phyloP scores from a whole-genome alignment of 2,329 filamentous ascomycete species.

The Celoporthe dispersa region DNA sequence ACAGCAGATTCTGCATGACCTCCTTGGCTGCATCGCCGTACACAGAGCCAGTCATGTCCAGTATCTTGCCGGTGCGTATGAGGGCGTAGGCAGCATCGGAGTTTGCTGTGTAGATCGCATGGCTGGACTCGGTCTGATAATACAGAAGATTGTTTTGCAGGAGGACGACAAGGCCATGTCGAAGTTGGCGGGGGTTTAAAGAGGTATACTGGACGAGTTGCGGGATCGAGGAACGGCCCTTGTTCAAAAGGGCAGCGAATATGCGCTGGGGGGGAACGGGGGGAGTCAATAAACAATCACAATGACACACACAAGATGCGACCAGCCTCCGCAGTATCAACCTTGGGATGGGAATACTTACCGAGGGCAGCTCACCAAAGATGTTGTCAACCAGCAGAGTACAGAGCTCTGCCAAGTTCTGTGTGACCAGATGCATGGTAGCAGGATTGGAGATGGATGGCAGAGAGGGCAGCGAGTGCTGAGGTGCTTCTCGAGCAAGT shows the following conservation, averaged over 20 bases:
- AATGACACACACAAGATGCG: slow-evolving; percentile 15
- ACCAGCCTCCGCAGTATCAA: slow-evolving; percentile 29
- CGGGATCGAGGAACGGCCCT: slow-evolving; percentile 75
- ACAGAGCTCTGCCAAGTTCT: slow-evolving; percentile 85
- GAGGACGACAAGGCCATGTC: slow-evolving; percentile 80
- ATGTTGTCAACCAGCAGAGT: slow-evolving; percentile 85
- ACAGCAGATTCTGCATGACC: slow-evolving; percentile 74
- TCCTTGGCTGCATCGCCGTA: slow-evolving; percentile 76
- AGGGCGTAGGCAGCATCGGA: slow-evolving; percentile 79
- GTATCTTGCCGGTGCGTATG: slow-evolving; percentile 78
- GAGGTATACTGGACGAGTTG: slow-evolving; percentile 74
- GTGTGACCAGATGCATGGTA: slow-evolving; percentile 48
- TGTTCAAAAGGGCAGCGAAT: slow-evolving; percentile 75
- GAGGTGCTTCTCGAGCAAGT: not conserved
- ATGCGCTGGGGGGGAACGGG: slow-evolving; percentile 67
- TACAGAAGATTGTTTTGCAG: slow-evolving; percentile 87
- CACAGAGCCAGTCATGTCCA: slow-evolving; percentile 73
- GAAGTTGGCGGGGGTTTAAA: slow-evolving; percentile 74
- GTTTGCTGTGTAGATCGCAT: slow-evolving; percentile 84
- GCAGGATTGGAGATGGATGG: not conserved
- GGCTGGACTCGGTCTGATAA: slow-evolving; percentile 68
- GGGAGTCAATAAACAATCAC: slow-evolving; percentile 23
- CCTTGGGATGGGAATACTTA: slow-evolving; percentile 53
- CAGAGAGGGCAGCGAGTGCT: not conserved
- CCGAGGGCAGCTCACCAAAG: slow-evolving; percentile 89